phyloP scores from a whole-genome alignment of 1,284 basidiomycete species.

The Boletus albobrunnescens region DNA sequence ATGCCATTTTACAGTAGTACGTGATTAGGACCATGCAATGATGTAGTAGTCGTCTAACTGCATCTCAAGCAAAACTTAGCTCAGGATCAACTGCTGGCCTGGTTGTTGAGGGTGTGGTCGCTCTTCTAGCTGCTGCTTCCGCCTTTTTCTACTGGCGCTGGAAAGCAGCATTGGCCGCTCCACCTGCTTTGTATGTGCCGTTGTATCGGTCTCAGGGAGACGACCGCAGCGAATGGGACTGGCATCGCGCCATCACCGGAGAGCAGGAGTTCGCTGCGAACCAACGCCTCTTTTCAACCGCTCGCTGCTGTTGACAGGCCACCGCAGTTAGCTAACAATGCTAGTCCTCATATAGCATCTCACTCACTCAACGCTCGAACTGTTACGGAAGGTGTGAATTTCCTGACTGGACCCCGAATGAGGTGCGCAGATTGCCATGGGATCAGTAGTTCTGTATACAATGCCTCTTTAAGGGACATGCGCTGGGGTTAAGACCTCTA shows the following conservation, averaged over 20 bases:
- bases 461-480: constrained; percentile 3
- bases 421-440: constrained; percentile 7
- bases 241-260: constrained; percentile 9
- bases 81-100: constrained; percentile 28
- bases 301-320: neutral
- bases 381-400: neutral
- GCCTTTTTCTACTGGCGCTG: constrained; percentile 26
- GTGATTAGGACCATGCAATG: neutral
- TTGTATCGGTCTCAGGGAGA: constrained; percentile 3
- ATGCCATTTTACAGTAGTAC: constrained; percentile 8
- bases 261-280: neutral
- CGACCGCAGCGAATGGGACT: constrained; percentile 1
- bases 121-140: constrained; percentile 18
- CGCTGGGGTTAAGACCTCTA: constrained; percentile 8
- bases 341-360: neutral
- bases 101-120: constrained; percentile 12
- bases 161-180: constrained; percentile 8
- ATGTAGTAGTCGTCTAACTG: neutral
- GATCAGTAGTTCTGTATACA: neutral
- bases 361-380: neutral
- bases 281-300: constrained; percentile 1
- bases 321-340: neutral
- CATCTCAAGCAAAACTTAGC: constrained; percentile 13
- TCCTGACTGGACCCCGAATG: neutral
- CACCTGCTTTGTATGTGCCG: constrained; percentile 3